Conservation (phyloP, 2,329 filamentous ascomycete species). For the Alternaria brassicicola region DNA sequence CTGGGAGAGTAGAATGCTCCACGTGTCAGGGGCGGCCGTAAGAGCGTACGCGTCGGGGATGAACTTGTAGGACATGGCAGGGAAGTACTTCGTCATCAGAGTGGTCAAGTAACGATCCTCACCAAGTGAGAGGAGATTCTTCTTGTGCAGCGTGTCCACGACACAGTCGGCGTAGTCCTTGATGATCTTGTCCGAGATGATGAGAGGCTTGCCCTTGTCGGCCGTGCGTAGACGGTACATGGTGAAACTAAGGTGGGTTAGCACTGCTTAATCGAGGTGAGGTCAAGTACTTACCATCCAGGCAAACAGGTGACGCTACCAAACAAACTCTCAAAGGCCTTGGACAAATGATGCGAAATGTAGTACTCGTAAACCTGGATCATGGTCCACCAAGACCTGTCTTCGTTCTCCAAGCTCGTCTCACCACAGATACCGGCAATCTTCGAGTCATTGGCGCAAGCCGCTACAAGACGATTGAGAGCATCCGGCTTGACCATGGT, state of each 20-base stretch:
- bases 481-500: constrained; percentile 92
- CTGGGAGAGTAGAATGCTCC: constrained; percentile 94
- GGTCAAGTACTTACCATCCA: constrained; percentile 77
- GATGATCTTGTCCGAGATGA: constrained; percentile 89
- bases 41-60: constrained; percentile 89
- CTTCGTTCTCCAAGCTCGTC: constrained; percentile 93
- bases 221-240: constrained; percentile 97
- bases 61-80: constrained; percentile 94
- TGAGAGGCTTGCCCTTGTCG: constrained; percentile 91
- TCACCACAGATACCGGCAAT: constrained; percentile 98
- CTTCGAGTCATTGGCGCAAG: constrained; percentile 91
- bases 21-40: constrained; percentile 92
- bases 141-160: constrained; percentile 92
- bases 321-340: constrained; percentile 97
- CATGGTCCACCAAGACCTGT: constrained; percentile 98
- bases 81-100: constrained; percentile 98
- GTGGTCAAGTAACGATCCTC: constrained; percentile 98
- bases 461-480: constrained; percentile 87
- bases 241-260: constrained; percentile 73
- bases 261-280: constrained; percentile 11
- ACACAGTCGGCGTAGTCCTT: constrained; percentile 85
- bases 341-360: constrained; percentile 95
- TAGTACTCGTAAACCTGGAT: constrained; percentile 99
- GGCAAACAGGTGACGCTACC: constrained; percentile 98
- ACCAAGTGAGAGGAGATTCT: constrained; percentile 91